Conservation (phyloP, 805 yeast species). For the Saccharomyces eubayanus region DNA sequence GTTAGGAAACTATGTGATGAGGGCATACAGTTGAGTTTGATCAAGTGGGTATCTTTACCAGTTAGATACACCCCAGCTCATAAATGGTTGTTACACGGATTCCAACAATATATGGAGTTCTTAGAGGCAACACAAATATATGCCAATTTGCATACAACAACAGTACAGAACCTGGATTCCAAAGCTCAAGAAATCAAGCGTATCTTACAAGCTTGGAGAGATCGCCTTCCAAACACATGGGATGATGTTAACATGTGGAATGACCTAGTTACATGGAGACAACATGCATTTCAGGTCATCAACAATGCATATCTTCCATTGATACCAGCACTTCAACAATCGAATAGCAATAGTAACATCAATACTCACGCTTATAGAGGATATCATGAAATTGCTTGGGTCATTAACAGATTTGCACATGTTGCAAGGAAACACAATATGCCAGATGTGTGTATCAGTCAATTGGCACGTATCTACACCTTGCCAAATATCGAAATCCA, state of each 20-base stretch:
- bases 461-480: constrained; percentile 86
- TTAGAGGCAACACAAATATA: constrained; percentile 96
- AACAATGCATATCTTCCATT: constrained; percentile 91
- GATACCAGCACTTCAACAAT: constrained; percentile 74
- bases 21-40: constrained; percentile 84
- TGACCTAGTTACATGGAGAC: constrained; percentile 96
- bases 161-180: constrained; percentile 82
- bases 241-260: constrained; percentile 98
- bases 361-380: constrained; percentile 96
- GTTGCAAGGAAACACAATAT: constrained; percentile 94
- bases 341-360: constrained; percentile 57
- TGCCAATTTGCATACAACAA: constrained; percentile 77
- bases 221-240: constrained; percentile 91
- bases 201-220: constrained; percentile 96
- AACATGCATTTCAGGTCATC: constrained; percentile 93
- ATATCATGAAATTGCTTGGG: constrained; percentile 98
- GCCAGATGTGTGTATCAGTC: constrained; percentile 94
- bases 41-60: constrained; percentile 91
- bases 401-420: constrained; percentile 94
- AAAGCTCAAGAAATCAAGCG: constrained; percentile 92
- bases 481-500: constrained; percentile 96
- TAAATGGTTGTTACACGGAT: constrained; percentile 79
- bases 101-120: constrained; percentile 95
- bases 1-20: constrained; percentile 86
- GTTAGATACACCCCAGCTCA: constrained; percentile 69